Conservation (phyloP, 2,329 filamentous ascomycete genomes). For the Teratosphaeria destructans region DNA sequence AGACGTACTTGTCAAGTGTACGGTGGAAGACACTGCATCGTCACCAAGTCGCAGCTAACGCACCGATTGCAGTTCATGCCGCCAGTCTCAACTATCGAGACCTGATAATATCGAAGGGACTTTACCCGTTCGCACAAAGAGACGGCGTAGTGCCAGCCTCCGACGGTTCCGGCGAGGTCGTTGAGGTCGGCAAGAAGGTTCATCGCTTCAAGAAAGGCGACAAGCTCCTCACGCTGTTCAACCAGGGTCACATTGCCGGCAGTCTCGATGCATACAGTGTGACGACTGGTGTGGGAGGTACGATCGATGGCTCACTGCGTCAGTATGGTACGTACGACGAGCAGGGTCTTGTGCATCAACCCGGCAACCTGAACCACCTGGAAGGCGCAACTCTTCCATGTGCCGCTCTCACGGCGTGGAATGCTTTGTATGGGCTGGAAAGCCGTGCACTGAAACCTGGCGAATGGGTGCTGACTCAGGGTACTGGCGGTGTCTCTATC, state of each 20-base stretch:
- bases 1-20: conserved; percentile 60
- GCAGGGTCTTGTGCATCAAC: conserved; percentile 53
- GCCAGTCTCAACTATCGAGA: conserved; percentile 42
- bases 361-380: conserved; percentile 42
- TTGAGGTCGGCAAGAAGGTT: conserved; percentile 46
- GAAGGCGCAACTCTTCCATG: conserved; percentile 41
- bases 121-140: conserved; percentile 34
- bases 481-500: conserved; percentile 59
- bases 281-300: conserved; percentile 55
- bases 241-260: conserved; percentile 45
- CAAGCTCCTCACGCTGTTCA: conserved; percentile 54
- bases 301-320: conserved; percentile 56
- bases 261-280: conserved; percentile 30
- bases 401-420: conserved; percentile 41
- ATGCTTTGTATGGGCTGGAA: conserved; percentile 41
- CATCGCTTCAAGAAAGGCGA: conserved; percentile 48
- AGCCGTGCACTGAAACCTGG: conserved; percentile 28
- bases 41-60: neutral
- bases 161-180: conserved; percentile 44
- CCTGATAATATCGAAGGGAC: conserved; percentile 37
- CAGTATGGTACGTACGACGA: conserved; percentile 59
- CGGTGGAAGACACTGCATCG: conserved; percentile 1
- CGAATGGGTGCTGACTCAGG: conserved; percentile 52
- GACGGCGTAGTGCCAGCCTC: conserved; percentile 37
- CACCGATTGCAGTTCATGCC: conserved; percentile 29